Evolutionary conservation across 2,329 filamentous ascomycete species (phyloP).

Genomic region (Exophiala sideris): DNA sequence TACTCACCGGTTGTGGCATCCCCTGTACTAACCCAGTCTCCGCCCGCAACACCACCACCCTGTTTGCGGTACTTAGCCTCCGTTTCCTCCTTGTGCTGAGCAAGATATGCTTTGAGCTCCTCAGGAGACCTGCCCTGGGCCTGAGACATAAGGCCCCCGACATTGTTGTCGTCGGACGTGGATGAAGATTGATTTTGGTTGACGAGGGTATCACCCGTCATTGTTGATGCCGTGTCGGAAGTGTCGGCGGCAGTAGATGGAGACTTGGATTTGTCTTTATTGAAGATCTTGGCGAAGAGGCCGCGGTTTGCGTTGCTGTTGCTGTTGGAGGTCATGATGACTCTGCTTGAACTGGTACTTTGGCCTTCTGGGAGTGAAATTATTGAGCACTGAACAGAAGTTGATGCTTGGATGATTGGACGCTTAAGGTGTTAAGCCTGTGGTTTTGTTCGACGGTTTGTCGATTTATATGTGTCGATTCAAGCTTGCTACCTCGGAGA

Average conservation of each 20-base stretch:
- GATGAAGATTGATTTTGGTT: not conserved
- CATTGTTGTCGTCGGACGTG: not conserved
- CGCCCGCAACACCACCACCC: not conserved
- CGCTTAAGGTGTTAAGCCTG: not conserved
- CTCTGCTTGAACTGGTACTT: not conserved
- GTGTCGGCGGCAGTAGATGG: not conserved
- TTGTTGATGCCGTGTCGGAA: not conserved
- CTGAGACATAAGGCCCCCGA: not conserved
- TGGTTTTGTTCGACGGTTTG: not conserved
- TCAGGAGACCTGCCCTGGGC: not conserved
- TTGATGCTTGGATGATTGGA: not conserved
- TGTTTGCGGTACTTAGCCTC: not conserved
- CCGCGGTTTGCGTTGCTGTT: not conserved
- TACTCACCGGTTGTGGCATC: not conserved
- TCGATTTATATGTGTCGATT: not conserved
- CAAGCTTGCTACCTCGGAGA: not conserved
- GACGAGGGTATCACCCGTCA: not conserved
- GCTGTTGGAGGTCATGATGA: not conserved
- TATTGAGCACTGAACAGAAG: not conserved
- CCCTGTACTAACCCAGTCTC: not conserved
- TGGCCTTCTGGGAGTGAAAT: not conserved
- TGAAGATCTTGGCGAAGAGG: not conserved
- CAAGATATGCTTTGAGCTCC: not conserved
- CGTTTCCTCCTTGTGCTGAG: not conserved
- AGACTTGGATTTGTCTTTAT: not conserved